Evolutionary conservation across 2,329 filamentous ascomycete genomes (phyloP).

Genomic region (Alternaria metachromatica): DNA sequence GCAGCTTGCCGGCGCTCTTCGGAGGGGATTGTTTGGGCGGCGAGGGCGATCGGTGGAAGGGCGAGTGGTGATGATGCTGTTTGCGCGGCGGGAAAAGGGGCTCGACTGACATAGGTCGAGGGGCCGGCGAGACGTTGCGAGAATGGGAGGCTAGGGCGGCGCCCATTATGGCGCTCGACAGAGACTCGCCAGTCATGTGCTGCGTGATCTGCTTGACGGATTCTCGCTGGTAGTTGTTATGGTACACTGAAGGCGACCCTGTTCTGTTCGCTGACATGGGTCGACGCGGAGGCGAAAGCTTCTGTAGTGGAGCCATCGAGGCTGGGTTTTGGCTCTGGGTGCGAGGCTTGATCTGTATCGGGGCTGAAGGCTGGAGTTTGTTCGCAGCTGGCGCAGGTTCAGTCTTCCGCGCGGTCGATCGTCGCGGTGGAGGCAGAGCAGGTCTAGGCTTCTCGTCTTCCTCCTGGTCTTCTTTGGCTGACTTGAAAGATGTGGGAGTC

Average conservation of each 20-base stretch:
- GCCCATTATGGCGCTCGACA: constrained; percentile 77
- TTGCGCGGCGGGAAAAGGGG: constrained; percentile 51
- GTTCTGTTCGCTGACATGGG: constrained; percentile 29
- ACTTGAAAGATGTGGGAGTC: constrained; percentile 44
- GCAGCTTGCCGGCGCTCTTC: constrained; percentile 61
- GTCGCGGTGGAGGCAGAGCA: constrained; percentile 45
- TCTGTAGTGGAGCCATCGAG: constrained; percentile 31
- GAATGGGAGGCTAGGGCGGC: constrained; percentile 71
- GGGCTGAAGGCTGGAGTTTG: constrained; percentile 22
- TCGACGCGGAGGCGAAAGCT: constrained; percentile 25
- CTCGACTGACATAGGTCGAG: constrained; percentile 34
- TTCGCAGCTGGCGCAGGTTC: constrained; percentile 10
- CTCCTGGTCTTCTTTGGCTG: constrained; percentile 44
- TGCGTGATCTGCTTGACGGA: constrained; percentile 50
- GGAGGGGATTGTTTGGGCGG: constrained; percentile 43
- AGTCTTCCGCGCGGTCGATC: constrained; percentile 28
- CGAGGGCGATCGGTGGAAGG: constrained; percentile 50
- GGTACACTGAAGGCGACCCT: constrained; percentile 39
- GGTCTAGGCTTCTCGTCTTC: constrained; percentile 41
- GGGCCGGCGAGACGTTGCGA: constrained; percentile 55
- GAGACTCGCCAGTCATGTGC: constrained; percentile 66
- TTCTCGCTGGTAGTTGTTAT: constrained; percentile 50
- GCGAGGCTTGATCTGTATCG: constrained; percentile 39
- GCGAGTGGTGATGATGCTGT: constrained; percentile 46
- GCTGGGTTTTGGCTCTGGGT: constrained; percentile 40